Evolutionary conservation across 169 alveolate genomes (phyloP).

Genomic region (Plasmodium knowlesi): DNA sequence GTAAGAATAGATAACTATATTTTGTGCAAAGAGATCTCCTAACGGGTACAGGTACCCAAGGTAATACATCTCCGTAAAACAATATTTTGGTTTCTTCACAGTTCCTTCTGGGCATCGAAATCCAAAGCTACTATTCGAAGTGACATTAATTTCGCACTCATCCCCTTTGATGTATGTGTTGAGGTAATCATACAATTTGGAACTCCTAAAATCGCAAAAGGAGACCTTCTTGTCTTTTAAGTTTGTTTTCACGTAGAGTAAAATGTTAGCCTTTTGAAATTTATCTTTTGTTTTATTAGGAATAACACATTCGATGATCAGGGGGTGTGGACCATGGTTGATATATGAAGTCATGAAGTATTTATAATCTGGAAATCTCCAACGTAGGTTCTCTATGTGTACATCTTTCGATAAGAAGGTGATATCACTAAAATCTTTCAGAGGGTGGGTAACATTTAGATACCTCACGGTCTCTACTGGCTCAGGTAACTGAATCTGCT

Average conservation of each 20-base stretch:
- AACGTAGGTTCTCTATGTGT: neutral
- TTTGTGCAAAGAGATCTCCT: neutral
- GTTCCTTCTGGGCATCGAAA: slow-evolving; percentile 41
- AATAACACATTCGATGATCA: slow-evolving; percentile 28
- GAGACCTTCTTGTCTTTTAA: neutral
- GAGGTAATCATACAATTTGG: slow-evolving; percentile 5
- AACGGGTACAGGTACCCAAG: neutral
- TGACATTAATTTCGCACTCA: slow-evolving; percentile 9
- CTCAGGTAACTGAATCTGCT: too few species aligned
- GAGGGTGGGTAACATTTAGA: neutral
- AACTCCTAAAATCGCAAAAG: slow-evolving; percentile 40
- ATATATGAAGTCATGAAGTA: slow-evolving; percentile 40
- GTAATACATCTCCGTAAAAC: slow-evolving; percentile 29
- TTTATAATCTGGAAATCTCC: slow-evolving; percentile 6
- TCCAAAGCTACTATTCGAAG: slow-evolving; percentile 21
- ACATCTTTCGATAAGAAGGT: slow-evolving; percentile 16
- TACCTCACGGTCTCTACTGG: slow-evolving; percentile 4
- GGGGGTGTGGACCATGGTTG: slow-evolving; percentile 52
- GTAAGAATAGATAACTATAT: slow-evolving; percentile 15
- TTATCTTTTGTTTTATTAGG: neutral
- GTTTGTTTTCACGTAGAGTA: slow-evolving; percentile 13
- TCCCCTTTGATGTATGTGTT: slow-evolving; percentile 23
- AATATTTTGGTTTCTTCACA: slow-evolving; percentile 25
- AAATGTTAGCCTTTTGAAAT: slow-evolving; percentile 9
- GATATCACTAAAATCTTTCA: slow-evolving; percentile 11